Conservation (phyloP, 371 early-diverging fungal species). For the Choanephora cucurbitarum region DNA sequence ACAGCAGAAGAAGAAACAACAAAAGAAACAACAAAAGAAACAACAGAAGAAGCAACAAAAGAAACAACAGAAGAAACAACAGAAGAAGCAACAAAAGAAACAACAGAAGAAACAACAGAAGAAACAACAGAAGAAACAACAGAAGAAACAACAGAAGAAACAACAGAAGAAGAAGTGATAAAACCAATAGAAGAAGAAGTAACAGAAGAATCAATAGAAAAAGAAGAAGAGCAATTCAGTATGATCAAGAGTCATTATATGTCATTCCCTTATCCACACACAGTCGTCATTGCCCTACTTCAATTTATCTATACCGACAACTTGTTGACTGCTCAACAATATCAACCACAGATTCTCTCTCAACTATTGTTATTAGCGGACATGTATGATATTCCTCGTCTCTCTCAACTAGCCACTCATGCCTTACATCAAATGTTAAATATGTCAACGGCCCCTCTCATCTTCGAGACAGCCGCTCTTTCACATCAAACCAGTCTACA, state of each 20-base stretch:
- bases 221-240: background rate
- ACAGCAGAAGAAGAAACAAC: background rate
- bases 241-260: constrained; percentile 23
- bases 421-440: constrained; percentile 62
- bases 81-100: too few relatives aligned
- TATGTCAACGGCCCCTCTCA: constrained; percentile 59
- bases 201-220: too few relatives aligned
- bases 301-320: constrained; percentile 71
- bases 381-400: constrained; percentile 53
- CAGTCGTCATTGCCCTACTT: constrained; percentile 59
- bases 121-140: too few relatives aligned
- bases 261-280: constrained; percentile 59
- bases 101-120: too few relatives aligned
- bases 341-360: constrained; percentile 54
- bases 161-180: too few relatives aligned
- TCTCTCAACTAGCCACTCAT: constrained; percentile 53
- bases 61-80: background rate
- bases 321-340: constrained; percentile 57
- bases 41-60: background rate
- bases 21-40: background rate
- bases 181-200: too few relatives aligned
- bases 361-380: constrained; percentile 60
- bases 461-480: constrained; percentile 57
- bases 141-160: background rate
- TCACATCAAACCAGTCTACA: constrained; percentile 54